Evolutionary conservation across 306 rosid species (phyloP), one percentile per base, ranked within the genome.

Genomic region (Trifolium subterraneum): DNA sequence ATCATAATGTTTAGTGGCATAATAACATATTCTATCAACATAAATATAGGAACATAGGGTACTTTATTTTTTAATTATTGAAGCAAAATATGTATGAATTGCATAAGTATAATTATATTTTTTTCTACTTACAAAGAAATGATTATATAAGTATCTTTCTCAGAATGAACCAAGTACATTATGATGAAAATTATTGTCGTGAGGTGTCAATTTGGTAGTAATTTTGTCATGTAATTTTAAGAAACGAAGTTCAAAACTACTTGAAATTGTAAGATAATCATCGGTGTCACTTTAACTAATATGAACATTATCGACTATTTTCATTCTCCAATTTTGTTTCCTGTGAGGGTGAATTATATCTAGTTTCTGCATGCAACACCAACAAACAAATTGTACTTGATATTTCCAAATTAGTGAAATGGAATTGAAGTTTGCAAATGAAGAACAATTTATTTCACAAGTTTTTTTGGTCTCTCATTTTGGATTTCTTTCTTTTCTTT

Each of bases 341-440:
- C 61, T 10, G 11, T 20, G 61, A 20, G 61, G 15, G 31, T 55
- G 31, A 55, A 55, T 55, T 55, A 22, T 22, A 9, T 55, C 3
- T 22, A 12, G 61, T 20, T 52, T 52, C 14, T 52, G 29, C 13
- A 3, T 8, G 10, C 22, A 50, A 7, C 55, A n/a, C 55, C 22
- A 50, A 7, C 55, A 18, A 51, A 18, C 1, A 36, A 51, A 18
- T 8, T 51, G n/a, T 55, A 55, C 62, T 4, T 55, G 35, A 22
- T 20, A 55, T 55, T 55, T 22, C 62, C 33, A 55, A 55, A 2
- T 16, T 55, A 56, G n/a, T 56, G 63, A 56, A 23, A 56, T 56
- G 33, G 35, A 56, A 56, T 12, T 56, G n/a, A 56, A 56, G 23
- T 19, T 19, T 9, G 14, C 27, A 52, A 52, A 23, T 52, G 14